Evolutionary conservation across 331 rosid genomes (phyloP), one percentile per base, ranked within the genome.

Genomic region (Acacia pycnantha): DNA sequence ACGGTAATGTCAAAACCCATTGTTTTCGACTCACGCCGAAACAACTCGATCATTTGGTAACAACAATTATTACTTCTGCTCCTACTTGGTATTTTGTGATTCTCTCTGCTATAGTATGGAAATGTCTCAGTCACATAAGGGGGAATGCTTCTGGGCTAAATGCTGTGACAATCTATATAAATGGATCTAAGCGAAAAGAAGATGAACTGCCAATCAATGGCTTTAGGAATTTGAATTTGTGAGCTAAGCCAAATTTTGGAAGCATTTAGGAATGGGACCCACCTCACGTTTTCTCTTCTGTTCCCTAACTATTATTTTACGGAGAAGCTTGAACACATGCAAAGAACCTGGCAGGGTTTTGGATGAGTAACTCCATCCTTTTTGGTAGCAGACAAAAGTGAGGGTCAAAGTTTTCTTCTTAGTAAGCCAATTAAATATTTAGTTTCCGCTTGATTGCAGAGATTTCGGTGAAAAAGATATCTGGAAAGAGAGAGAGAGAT

Each of bases 391-490:
- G 87, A 88, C 89, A 87, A 78, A 76, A 65, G 79, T 72, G 88
- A 74, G 91, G 90, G 94, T 90, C 94, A 88, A 94, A 88, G 69
- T 87, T 88, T 84, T 86, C 86, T 29, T 37, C 29, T 1, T 19
- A 54, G 37, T n/a, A n/a, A n/a, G n/a, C n/a, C n/a, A n/a, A n/a
- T n/a, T n/a, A n/a, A n/a, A n/a, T n/a, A n/a, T n/a, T 70, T 22
- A 54, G 33, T 86, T 73, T 83, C 75, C n/a, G n/a, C 78, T 84
- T 70, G 86, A 86, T 92, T 92, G 86, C 85, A 84, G 84, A 83
- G 89, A 88, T 94, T 91, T 91, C 95, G 95, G 92, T 90, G 97
- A 91, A 83, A 88, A 81, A 18, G 91, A 92, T 93, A 80, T 21
- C 7, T 79, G 24, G 72, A 75, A 64, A 33, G 50, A 29, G 70